phyloP scores from a whole-genome alignment of 176 grass and related monocot species.

The Oryza australiensis region DNA sequence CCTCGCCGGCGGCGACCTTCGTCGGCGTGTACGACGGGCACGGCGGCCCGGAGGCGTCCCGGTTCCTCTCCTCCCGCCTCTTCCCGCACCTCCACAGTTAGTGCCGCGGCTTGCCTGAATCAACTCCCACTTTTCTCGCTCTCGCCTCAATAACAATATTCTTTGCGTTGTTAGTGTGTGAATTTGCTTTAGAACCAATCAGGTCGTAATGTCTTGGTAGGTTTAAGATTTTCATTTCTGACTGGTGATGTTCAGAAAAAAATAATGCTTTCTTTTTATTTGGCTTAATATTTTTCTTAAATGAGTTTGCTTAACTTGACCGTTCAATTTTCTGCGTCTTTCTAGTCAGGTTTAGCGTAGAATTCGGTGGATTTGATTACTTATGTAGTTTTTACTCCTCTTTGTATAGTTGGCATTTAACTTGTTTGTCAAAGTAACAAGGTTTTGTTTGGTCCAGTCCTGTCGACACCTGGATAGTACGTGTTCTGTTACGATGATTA shows the following conservation, averaged over 20 bases:
- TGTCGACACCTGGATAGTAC: neutral
- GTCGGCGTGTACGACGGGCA: slow-evolving; percentile 50
- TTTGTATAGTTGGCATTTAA: neutral
- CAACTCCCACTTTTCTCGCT: neutral
- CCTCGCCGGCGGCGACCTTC: slow-evolving; percentile 22
- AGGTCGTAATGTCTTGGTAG: neutral
- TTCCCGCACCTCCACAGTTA: slow-evolving; percentile 40
- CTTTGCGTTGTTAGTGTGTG: neutral
- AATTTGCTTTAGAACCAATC: neutral
- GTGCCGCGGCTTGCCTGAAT: neutral
- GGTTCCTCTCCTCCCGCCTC: slow-evolving; percentile 33
- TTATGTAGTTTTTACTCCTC: slow-evolving; percentile 11
- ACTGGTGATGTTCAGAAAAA: neutral
- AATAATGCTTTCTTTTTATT: neutral
- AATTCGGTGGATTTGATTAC: neutral
- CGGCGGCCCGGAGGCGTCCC: slow-evolving; percentile 38
- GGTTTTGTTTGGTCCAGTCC: neutral
- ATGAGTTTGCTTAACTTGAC: neutral
- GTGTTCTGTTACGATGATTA: neutral
- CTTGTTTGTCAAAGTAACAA: slow-evolving; percentile 18
- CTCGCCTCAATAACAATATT: neutral
- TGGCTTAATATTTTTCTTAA: neutral
- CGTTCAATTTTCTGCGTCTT: neutral
- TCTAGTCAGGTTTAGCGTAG: neutral
- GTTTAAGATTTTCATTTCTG: neutral